Base-by-base conservation (phyloP, 306 rosid species). In the Lathyrus sativus region DNA sequence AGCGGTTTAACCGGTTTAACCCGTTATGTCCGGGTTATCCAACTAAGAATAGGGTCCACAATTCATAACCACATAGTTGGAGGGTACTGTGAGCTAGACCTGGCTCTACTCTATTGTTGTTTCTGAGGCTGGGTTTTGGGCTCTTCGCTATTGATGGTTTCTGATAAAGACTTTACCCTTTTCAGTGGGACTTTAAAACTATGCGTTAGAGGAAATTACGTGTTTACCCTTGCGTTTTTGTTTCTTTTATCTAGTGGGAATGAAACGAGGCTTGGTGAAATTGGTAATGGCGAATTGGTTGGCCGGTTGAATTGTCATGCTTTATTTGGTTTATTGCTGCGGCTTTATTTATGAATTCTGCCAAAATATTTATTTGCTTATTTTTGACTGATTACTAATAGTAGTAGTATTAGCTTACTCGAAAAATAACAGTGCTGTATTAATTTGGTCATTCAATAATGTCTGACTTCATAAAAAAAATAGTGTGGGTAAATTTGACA, bases 21-120 rank as follows among this genome's bases (percentile, higher is more conserved):
- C 95, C 92, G 84, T 77, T 86, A 77, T 84, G 84, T 84, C 87
- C 91, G 86, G 87, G 85, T 79, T 74, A 82, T 79, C 57, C 56
- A 62, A 55, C 61, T 55, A 19, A 53, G n/a, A 26, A 14, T 22
- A 55, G 18, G 61, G 5, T 10, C 62, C 62, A 55, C 61, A 55
- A 26, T 54, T 54, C 17, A 54, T 33, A 50, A 50, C 57, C 29
- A 18, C 31, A 10, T 48, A 48, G 54, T 48, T 48, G 54, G 54
- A 48, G 11, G 11, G 11, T 44, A 49, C 31, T 22, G 7, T 19
- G 33, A 7, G 37, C 15, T 54, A 54, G 64, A 62, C 54, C 71
- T 53, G 57, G 57, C 67, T 67, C 73, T 74, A 51, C 2, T 46
- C 28, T 44, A 29, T 39, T 13, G 42, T 7, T 59, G 35, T 31